These are phyloP conservation scores for Geotrichum phurueaensis DNA, from an alignment of 1,139 yeast genomes.

Conservation along the genomic window DNA sequence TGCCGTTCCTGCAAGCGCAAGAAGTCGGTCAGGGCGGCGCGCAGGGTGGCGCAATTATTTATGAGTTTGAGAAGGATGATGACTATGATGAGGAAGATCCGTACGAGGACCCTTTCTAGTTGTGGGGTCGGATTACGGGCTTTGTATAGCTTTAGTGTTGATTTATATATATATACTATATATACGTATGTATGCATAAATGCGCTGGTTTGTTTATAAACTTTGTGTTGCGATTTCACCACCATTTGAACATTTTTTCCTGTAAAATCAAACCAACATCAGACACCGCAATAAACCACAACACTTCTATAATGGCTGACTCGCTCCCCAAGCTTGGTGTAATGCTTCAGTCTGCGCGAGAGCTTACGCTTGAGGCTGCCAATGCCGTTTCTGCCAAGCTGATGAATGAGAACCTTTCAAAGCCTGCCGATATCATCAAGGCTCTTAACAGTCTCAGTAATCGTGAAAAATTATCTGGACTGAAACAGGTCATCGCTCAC, in stretches of 20 bases:
- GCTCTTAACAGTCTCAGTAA: constrained; percentile 65
- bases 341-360: constrained; percentile 75
- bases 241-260: not conserved
- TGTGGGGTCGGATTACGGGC: not conserved
- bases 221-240: constrained; percentile 4
- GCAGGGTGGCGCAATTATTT: constrained; percentile 68
- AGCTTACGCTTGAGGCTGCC: constrained; percentile 75
- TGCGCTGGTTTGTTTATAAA: constrained; percentile 5
- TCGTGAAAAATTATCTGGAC: constrained; percentile 65
- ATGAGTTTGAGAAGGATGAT: constrained; percentile 75
- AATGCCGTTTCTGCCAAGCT: constrained; percentile 61
- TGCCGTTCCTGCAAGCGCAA: constrained; percentile 89
- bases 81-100: constrained; percentile 98
- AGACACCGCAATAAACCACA: not conserved
- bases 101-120: constrained; percentile 84
- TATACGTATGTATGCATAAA: not conserved
- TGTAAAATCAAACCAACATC: not conserved
- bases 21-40: constrained; percentile 65
- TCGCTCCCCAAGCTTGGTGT: constrained; percentile 44
- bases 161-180: too few species aligned
- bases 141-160: not conserved
- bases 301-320: constrained; percentile 42
- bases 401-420: constrained; percentile 44
- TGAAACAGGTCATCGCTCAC: constrained; percentile 65
- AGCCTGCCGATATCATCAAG: constrained; percentile 59